Evolutionary conservation across 73 alveolate species (phyloP).

Genomic region (Blepharisma stoltei): DNA sequence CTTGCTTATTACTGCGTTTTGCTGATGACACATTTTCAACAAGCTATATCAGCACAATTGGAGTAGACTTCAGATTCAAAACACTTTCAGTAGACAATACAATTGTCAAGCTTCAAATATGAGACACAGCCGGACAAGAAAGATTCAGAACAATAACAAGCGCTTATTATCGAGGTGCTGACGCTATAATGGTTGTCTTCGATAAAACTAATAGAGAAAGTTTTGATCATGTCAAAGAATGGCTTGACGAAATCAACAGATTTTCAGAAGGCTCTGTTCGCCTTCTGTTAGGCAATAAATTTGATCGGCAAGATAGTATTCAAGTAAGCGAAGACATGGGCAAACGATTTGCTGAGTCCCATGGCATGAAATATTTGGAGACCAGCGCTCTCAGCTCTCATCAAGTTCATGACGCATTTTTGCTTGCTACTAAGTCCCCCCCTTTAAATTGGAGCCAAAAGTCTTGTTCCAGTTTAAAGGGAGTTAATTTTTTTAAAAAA

Average conservation of each 20-base stretch:
- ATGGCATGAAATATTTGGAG: slow-evolving; percentile 77
- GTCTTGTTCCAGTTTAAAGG: too few relatives aligned
- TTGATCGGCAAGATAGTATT: background rate
- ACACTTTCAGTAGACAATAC: slow-evolving; percentile 37
- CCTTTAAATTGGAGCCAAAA: too few relatives aligned
- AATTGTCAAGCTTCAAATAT: slow-evolving; percentile 57
- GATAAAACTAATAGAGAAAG: slow-evolving; percentile 34
- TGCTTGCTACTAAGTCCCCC: too few relatives aligned
- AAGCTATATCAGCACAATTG: slow-evolving; percentile 81
- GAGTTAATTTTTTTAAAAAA: too few relatives aligned
- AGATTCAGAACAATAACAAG: slow-evolving; percentile 74
- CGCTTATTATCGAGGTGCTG: slow-evolving; percentile 57
- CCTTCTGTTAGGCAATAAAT: background rate
- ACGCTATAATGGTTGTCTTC: slow-evolving; percentile 44
- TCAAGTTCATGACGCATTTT: slow-evolving; percentile 73
- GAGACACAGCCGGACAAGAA: slow-evolving; percentile 58
- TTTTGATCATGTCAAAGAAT: background rate
- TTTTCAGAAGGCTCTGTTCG: background rate
- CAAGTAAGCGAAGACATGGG: slow-evolving; percentile 58
- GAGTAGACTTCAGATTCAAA: slow-evolving; percentile 79
- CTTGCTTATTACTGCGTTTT: slow-evolving; percentile 75
- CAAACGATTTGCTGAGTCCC: slow-evolving; percentile 70
- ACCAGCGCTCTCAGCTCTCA: slow-evolving; percentile 78
- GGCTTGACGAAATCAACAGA: slow-evolving; percentile 18
- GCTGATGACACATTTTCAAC: slow-evolving; percentile 84